Conservation (phyloP, 352 stramenopile species). For the Globisporangium solare region DNA sequence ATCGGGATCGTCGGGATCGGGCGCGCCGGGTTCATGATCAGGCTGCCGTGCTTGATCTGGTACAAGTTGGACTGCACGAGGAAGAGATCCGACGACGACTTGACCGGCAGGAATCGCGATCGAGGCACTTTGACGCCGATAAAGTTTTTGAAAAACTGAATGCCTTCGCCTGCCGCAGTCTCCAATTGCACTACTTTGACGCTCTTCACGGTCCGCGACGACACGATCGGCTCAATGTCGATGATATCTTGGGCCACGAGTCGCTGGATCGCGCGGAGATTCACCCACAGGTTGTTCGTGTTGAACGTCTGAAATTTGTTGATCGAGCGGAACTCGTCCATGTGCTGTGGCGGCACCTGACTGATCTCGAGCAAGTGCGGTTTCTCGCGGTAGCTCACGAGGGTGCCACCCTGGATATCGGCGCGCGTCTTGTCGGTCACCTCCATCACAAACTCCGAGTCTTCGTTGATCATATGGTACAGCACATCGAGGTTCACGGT, state of each 20-base stretch:
- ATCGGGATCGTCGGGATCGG: conserved; percentile 86
- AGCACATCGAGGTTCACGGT: conserved; percentile 97
- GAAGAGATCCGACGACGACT: conserved; percentile 98
- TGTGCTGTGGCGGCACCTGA: conserved; percentile 94
- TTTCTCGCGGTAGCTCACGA: conserved; percentile 89
- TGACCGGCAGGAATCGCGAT: conserved; percentile 97
- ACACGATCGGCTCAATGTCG: conserved; percentile 94
- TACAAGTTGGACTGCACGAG: conserved; percentile 92
- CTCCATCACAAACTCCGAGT: conserved; percentile 99
- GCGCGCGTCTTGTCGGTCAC: conserved; percentile 93
- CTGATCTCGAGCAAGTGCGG: conserved; percentile 97
- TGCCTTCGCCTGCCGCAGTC: conserved; percentile 96
- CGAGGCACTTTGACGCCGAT: conserved; percentile 95
- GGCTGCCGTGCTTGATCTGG: conserved; percentile 89
- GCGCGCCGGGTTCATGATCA: conserved; percentile 85
- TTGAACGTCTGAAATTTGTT: conserved; percentile 99
- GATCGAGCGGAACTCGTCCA: conserved; percentile 92
- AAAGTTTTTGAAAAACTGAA: conserved; percentile 98
- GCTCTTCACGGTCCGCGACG: conserved; percentile 95
- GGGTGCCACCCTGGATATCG: conserved; percentile 87
- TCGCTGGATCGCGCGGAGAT: conserved; percentile 95
- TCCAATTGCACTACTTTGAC: conserved; percentile 93
- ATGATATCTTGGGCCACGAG: conserved; percentile 96
- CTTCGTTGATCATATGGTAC: conserved; percentile 97
- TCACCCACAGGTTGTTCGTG: conserved; percentile 99